Evolutionary conservation across 1,139 yeast genomes (phyloP), one percentile per base, ranked within the genome.

Genomic region (Wickerhamiella infanticola): DNA sequence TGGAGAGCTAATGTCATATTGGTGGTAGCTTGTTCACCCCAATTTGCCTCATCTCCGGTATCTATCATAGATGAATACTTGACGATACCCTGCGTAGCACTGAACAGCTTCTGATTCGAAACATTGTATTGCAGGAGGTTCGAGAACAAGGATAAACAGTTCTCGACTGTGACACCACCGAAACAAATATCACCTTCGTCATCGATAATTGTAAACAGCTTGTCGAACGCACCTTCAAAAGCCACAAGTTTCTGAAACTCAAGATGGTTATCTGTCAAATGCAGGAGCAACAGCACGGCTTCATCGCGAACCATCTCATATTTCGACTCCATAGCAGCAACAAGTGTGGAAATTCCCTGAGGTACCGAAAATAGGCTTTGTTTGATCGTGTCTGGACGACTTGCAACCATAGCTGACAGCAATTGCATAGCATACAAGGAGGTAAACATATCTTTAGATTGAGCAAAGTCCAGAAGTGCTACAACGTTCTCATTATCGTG

Each of bases 181-280:
- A 94, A 96, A 48, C 88, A 72, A 8, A 86, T 72, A 0, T 95
- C 95, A 23, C 95, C 96, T 61, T 90, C 97, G 52, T 77, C 81
- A 27, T 77, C 78, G 26, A 90, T 79, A 11, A 90, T 81, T 38
- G 69, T 71, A 56, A 90, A 86, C 18, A 88, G 64, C 52, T 73
- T 75, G 53, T 85, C 96, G 59, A 90, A 88, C 0, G 94, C 81
- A 53, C 85, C 88, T 61, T 90, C 97, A 59, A 93, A 93, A 0
- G 95, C 98, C 13, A 90, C 94, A 24, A 90, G 67, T 59, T 88
- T 88, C 60, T 93, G 98, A 39, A 90, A 79, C 59, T 85, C 93
- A 51, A 79, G 76, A 56, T 86, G 85, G 50, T 82, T 82, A 53
- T 81, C 79, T 6, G 79, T 94, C 3, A 90, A 69, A 4, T 88